Base-by-base conservation (phyloP, 2,329 filamentous ascomycete species). In the Hymenoscyphus occultus region DNA sequence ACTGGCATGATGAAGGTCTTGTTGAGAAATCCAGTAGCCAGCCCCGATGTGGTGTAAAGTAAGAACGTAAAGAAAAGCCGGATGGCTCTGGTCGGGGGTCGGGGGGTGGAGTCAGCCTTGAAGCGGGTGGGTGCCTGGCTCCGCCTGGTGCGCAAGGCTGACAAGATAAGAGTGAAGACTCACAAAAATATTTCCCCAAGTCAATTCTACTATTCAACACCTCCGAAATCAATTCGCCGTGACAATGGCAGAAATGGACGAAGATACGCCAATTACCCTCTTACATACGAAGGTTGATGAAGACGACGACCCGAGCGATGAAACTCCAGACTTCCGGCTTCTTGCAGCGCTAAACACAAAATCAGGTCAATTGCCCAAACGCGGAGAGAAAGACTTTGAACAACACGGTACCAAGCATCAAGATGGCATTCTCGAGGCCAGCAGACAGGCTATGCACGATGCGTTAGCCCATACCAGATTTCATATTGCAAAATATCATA, bases 341-440 rank as follows among this genome's bases (percentile, higher is more conserved):
- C 88, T 88, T 68, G 79, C 80, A 3, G 79, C 83, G 39, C 77
- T 84, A 68, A 81, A 83, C 68, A 76, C 79, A 67, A 84, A 84
- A 73, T 78, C 80, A 62, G 78, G 80, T 58, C 83, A 83, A 9
- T 84, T 93, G 12, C 92, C 96, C 42, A 93, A 94, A 70, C 92
- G 93, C 69, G 95, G 95, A 67, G 93, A 96, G 76, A 99, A 99
- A 78, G 95, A 99, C 79, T 99, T 97, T 76, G 95, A 98, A 79
- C 89, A 91, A 35, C 93, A 98, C 78, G 91, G 91, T 59, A 98
- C 95, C 2, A 85, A 86, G 39, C 86, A 91, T 39, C 95, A 99
- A 78, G 87, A 89, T 69, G 83, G 85, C 64, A 86, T 89, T 9
- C 87, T 99, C 61, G 90, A 92, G 73, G 86, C 90, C 58, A 96